Base-by-base conservation (phyloP, 345 rosid genomes). In the Melastoma malabathricum region DNA sequence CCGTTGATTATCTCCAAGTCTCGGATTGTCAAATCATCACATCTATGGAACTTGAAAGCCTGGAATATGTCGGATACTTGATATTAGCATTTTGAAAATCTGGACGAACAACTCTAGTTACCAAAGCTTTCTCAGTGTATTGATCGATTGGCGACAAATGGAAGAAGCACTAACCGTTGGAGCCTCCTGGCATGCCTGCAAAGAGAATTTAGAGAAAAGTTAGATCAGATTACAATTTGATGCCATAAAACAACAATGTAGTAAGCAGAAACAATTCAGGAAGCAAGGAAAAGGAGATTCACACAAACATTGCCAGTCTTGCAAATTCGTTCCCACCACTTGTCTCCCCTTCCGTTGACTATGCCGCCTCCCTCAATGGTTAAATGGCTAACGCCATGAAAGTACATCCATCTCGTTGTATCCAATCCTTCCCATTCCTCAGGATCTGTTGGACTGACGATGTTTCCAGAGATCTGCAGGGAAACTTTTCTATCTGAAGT, bases 311-410 rank as follows among this genome's bases (percentile, higher is more conserved):
- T 51, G 22, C 84, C 74, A 52, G 58, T 76, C 77, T 86, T 84
- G 81, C 98, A 90, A 43, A 96, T 86, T 31, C 54, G 66, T 43
- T 66, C 68, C 98, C 98, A 90, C 98, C 98, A 90, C 68, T 67
- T 55, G 43, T 62, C 67, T 3, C 98, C 98, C 98, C 66, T 82
- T 18, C 96, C 98, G 58, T 84, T 68, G 25, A 86, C 72, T 46
- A 63, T 71, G 55, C 98, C 98, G 18, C 84, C 80, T 58, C 98
- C 98, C 63, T 70, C 75, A 15, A 90, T 43, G 1, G 77, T 71
- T 3, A 90, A 83, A 72, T 80, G 98, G 50, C 76, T 86, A 44
- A 86, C 70, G 46, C 78, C 72, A 51, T 64, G 79, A 60, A 90
- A 84, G 63, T 84, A 86, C 22, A 90, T 64, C 98, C 96, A 86